These are phyloP conservation scores for Isoetes engelmannii DNA, from an alignment of 83 land plant species.

Conservation along the genomic window DNA sequence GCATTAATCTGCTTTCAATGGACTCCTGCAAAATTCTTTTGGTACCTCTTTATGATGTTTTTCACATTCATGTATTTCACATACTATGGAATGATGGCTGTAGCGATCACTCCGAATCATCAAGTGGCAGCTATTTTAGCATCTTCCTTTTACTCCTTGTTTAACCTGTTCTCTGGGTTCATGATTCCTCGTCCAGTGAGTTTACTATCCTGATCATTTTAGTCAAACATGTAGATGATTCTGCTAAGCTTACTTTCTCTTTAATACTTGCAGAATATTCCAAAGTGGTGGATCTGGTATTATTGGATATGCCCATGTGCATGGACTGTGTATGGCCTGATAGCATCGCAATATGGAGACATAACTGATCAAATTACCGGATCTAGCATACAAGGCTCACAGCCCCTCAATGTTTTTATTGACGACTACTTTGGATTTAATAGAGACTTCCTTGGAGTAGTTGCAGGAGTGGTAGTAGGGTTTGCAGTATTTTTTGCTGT, in stretches of 20 bases:
- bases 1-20: too few relatives aligned
- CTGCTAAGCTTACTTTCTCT: background rate
- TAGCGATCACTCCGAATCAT: too few relatives aligned
- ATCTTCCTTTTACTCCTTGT: too few relatives aligned
- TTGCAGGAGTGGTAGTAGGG: constrained; percentile 4
- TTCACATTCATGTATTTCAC: too few relatives aligned
- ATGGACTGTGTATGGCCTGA: constrained; percentile 1
- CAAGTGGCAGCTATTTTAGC: too few relatives aligned
- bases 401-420: background rate
- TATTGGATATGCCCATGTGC: background rate
- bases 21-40: too few relatives aligned
- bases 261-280: background rate
- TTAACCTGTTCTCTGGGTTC: too few relatives aligned
- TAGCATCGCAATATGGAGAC: background rate
- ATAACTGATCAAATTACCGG: background rate
- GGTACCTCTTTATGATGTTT: too few relatives aligned
- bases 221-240: too few relatives aligned
- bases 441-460: constrained; percentile 5
- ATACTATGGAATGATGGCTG: too few relatives aligned
- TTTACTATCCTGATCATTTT: too few relatives aligned
- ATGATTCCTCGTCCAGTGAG: too few relatives aligned
- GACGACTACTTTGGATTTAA: constrained; percentile 2
- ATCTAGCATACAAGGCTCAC: background rate
- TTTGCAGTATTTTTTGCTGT: background rate
- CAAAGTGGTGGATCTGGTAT: background rate